Percentiles rank a stretch among this genome's conserved stretches.
Conservation (phyloP, 331 rosid species). For the Quercus tomentella region DNA sequence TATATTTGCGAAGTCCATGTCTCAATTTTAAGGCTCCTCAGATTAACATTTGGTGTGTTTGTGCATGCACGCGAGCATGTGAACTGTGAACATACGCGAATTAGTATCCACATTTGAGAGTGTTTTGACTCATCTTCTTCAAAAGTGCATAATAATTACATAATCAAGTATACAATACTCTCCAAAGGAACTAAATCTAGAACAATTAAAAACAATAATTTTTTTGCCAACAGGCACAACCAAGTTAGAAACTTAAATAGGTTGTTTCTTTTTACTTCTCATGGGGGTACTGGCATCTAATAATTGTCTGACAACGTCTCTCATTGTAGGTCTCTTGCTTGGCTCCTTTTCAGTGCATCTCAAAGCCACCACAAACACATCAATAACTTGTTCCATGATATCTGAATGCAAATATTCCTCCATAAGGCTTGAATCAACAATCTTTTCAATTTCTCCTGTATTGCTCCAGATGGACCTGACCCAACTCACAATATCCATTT, state of each 20-base stretch:
- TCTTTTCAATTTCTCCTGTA: conserved; percentile 33
- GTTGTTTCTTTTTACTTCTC: conserved; percentile 4
- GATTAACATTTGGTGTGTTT: no score
- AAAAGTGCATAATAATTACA: background rate
- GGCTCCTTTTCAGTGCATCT: conserved; percentile 68
- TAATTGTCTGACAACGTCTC: conserved; percentile 44
- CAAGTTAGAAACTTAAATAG: background rate
- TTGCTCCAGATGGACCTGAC: conserved; percentile 44
- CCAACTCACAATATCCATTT: conserved; percentile 48
- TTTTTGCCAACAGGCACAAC: background rate
- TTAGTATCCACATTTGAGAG: no score
- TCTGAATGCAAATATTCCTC: conserved; percentile 38
- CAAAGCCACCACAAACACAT: conserved; percentile 54
- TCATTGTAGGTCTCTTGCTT: conserved; percentile 56
- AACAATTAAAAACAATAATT: background rate
- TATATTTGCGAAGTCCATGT: no score
- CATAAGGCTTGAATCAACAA: conserved; percentile 54
- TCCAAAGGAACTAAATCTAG: background rate
- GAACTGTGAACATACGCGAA: no score
- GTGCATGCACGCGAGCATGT: no score
- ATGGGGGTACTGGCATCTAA: conserved; percentile 23
- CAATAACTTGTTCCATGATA: conserved; percentile 34
- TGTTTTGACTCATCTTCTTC: background rate
- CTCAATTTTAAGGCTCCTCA: no score
- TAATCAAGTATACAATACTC: background rate